phyloP scores from a whole-genome alignment of 202 grass and related monocot genomes.

The Saccharum hybrid region DNA sequence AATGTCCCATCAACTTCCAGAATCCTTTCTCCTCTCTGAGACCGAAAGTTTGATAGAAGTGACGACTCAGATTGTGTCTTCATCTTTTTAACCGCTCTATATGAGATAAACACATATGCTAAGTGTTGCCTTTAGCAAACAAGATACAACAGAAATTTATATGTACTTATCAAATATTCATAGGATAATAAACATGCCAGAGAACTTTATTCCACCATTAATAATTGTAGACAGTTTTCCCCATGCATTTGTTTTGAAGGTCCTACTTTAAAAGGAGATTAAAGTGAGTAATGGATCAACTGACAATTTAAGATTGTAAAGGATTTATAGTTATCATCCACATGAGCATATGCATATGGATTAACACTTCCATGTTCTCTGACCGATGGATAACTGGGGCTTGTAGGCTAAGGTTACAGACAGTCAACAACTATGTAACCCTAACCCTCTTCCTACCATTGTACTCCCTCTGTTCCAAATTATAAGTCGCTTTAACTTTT shows the following conservation, averaged over 20 bases:
- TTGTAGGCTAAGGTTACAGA: conserved; percentile 19
- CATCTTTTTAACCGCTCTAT: conserved; percentile 96
- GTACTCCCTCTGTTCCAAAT: neutral
- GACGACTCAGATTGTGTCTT: conserved; percentile 90
- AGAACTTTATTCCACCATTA: conserved; percentile 33
- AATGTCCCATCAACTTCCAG: conserved; percentile 96
- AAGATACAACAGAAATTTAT: conserved; percentile 41
- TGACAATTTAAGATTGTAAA: conserved; percentile 9
- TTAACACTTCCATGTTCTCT: neutral
- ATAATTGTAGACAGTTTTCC: neutral
- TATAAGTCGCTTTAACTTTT: too few relatives aligned
- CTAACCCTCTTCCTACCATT: neutral
- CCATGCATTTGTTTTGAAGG: neutral
- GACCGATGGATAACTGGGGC: neutral
- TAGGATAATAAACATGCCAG: conserved; percentile 3
- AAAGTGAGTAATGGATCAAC: conserved; percentile 1
- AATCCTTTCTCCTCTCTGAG: conserved; percentile 80
- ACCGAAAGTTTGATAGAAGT: conserved; percentile 67
- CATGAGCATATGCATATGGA: conserved; percentile 11
- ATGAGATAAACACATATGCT: conserved; percentile 55
- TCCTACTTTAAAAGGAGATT: conserved; percentile 24
- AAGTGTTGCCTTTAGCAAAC: conserved; percentile 41
- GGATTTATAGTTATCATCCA: conserved; percentile 10
- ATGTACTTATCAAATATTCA: conserved; percentile 33
- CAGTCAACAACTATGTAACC: conserved; percentile 3